A percentile compares a stretch with the other conserved stretches of the same genome.
Evolutionary conservation across 169 alveolate species (phyloP).

Genomic region (Plasmodium yoelii): DNA sequence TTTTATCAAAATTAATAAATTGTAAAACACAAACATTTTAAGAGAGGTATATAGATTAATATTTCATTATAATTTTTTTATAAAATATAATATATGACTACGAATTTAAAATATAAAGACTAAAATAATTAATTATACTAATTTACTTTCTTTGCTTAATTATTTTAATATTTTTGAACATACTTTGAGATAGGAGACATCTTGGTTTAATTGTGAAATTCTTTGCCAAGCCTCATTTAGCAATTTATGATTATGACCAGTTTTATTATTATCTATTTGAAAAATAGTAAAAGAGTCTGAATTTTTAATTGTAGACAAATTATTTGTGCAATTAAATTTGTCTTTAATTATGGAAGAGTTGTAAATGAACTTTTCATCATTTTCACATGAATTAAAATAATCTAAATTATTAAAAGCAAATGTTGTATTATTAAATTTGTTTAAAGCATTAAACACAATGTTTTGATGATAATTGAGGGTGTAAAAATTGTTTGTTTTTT

Average conservation of each 20-base stretch:
- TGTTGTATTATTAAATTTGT: slow-evolving; percentile 9
- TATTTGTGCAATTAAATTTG: slow-evolving; percentile 10
- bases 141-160: too few species aligned
- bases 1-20: too few species aligned
- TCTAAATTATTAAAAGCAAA: neutral
- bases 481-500: slow-evolving; percentile 28
- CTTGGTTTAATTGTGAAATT: slow-evolving; percentile 19
- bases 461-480: slow-evolving; percentile 3
- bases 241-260: slow-evolving; percentile 32
- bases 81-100: too few species aligned
- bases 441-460: slow-evolving; percentile 2
- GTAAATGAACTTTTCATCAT: neutral
- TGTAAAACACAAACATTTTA: too few species aligned
- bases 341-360: neutral
- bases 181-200: slow-evolving; percentile 26
- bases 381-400: neutral
- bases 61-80: too few species aligned
- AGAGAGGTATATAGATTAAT: too few species aligned
- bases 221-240: slow-evolving; percentile 27
- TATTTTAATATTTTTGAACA: slow-evolving; percentile 24
- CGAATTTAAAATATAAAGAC: too few species aligned
- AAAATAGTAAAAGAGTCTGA: slow-evolving; percentile 17
- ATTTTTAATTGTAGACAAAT: neutral
- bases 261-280: slow-evolving; percentile 25
- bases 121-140: too few species aligned